Base-by-base conservation (phyloP, 768 basidiomycete genomes). In the Kockovaella imperatae region DNA sequence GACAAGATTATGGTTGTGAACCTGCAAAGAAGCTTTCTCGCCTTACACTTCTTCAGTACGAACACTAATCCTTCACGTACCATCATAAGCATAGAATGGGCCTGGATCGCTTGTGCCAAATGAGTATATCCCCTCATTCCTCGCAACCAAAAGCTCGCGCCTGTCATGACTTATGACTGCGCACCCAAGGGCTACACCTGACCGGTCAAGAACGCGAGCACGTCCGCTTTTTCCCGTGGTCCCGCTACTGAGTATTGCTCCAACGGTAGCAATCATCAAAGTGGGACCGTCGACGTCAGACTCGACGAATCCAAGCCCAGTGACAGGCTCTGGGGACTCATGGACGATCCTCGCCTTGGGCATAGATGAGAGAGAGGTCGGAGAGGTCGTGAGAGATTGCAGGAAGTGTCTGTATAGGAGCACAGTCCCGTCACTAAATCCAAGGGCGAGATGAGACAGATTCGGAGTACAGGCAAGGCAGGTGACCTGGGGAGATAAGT, bases 401-500 rank as follows among this genome's bases (percentile, higher is more conserved):
- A 91, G 84, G 17, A 96, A 75, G 63, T 96, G 87, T 5, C 87
- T 81, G 67, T 87, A 93, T 14, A 95, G 76, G 7, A 97, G 77
- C 14, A 95, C 91, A 0, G 86, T 86, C 21, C 95, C 95, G 62
- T 96, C 91, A 5, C 83, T 89, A n/a, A 97, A 79, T 13, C 91
- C 95, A 32, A 97, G 79, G 5, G 91, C 84, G 21, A 99, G 80
- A 68, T 90, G 86, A 0, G 86, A 80, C 3, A 95, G 76, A 15
- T 78, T 78, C 5, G 80, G 73, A 0, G 91, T 85, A 18, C 90
- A 74, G 0, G 90, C 86, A 34, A 95, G 74, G 1, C 83, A 79
- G 2, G 87, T 82, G 10, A 91, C 81, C 80, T 86, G 52, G 41
- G 18, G 25, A 21, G 34, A n/a, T 25, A 40, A 39, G 18, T 31